Evolutionary conservation across 345 rosid species (phyloP).

Genomic region (Ailanthus altissimus): DNA sequence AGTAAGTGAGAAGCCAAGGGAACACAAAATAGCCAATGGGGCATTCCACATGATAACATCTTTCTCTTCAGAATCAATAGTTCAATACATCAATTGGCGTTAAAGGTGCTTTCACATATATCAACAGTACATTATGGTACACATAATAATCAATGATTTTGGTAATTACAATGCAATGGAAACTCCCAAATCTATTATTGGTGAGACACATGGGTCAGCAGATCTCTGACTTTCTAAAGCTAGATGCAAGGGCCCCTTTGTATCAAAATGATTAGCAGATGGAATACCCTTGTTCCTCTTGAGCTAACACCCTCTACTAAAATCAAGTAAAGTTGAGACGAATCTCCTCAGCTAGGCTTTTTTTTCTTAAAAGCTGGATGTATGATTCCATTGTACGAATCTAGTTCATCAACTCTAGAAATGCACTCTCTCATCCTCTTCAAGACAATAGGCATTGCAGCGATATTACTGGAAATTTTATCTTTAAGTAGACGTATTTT

Average conservation of each 20-base stretch:
- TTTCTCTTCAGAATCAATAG: not conserved
- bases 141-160: constrained; percentile 18
- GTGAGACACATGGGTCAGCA: not conserved
- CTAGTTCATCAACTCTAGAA: constrained; percentile 49
- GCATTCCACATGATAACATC: not conserved
- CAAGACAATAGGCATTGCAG: constrained; percentile 47
- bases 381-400: constrained; percentile 42
- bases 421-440: constrained; percentile 65
- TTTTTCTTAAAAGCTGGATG: constrained; percentile 55
- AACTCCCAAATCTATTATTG: not conserved
- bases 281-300: not conserved
- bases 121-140: constrained; percentile 21
- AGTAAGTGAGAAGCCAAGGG: not conserved
- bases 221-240: not conserved
- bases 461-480: constrained; percentile 43
- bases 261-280: not conserved
- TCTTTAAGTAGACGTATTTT: constrained; percentile 52
- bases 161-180: constrained; percentile 11
- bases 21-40: not conserved
- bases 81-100: not conserved
- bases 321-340: not conserved
- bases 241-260: not conserved
- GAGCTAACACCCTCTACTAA: constrained; percentile 2
- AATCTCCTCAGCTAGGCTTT: constrained; percentile 29
- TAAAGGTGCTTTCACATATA: constrained; percentile 6